These are phyloP conservation scores for Batrachochytrium dendrobatidis DNA, from an alignment of 371 early-diverging fungal genomes.

Conservation along the genomic window DNA sequence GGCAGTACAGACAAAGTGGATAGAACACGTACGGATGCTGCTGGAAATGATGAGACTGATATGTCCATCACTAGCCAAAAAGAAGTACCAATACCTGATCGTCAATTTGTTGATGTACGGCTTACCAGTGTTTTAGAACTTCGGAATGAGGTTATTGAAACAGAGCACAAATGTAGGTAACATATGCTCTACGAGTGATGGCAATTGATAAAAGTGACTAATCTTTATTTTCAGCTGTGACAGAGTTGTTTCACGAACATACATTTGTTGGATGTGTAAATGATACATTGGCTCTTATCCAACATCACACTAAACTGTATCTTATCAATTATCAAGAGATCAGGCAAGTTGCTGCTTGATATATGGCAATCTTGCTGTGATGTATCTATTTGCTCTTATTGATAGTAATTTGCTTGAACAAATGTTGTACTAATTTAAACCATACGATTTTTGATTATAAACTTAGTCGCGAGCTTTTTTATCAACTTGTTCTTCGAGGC, in stretches of 20 bases:
- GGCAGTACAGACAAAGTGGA: too few relatives aligned
- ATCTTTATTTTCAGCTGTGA: constrained; percentile 42
- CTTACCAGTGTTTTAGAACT: constrained; percentile 69
- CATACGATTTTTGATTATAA: too few relatives aligned
- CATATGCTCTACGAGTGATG: not conserved
- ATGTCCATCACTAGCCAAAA: too few relatives aligned
- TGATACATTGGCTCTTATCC: constrained; percentile 65
- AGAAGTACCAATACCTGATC: constrained; percentile 6
- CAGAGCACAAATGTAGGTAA: constrained; percentile 48
- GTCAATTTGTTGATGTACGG: constrained; percentile 48
- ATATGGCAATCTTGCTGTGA: too few relatives aligned
- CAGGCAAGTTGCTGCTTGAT: constrained; percentile 40
- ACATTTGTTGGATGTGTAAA: constrained; percentile 88
- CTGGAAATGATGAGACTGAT: too few relatives aligned
- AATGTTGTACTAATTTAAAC: not conserved
- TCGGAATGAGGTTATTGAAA: constrained; percentile 58
- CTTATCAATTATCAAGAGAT: constrained; percentile 66
- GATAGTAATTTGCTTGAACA: too few relatives aligned
- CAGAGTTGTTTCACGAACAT: constrained; percentile 65
- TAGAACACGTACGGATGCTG: too few relatives aligned
- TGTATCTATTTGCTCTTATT: too few relatives aligned
- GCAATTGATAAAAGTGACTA: not conserved
- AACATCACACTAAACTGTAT: constrained; percentile 73
- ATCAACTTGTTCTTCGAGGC: constrained; percentile 70
- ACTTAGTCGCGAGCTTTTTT: constrained; percentile 80